phyloP scores from a whole-genome alignment of 192 early-diverging fungal species.

The Cladochytrium replicatum region DNA sequence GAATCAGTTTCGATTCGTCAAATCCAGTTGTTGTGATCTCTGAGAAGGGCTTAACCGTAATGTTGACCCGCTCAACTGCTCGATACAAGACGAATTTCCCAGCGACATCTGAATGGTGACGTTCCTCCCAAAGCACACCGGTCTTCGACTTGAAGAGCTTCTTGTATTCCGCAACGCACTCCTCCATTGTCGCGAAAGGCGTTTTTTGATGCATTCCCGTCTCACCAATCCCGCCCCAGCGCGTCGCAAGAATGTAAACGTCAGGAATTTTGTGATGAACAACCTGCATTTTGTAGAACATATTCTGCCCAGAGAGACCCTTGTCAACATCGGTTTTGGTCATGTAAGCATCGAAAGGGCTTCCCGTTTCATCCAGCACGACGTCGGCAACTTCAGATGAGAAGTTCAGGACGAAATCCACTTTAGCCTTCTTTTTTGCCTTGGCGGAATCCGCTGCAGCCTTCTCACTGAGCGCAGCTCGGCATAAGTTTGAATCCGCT shows the following conservation, averaged over 20 bases:
- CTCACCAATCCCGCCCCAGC: constrained; percentile 18
- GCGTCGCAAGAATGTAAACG: constrained; percentile 21
- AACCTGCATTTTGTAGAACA: constrained; percentile 52
- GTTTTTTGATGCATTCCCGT: constrained; percentile 20
- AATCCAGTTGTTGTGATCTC: too few relatives aligned
- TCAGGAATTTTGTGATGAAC: constrained; percentile 35
- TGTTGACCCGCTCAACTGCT: background rate
- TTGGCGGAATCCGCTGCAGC: background rate
- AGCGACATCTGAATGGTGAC: constrained; percentile 3
- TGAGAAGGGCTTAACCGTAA: constrained; percentile 10
- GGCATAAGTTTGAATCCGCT: too few relatives aligned
- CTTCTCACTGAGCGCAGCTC: too few relatives aligned
- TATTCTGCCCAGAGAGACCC: constrained; percentile 20
- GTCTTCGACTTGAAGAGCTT: constrained; percentile 30
- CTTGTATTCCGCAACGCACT: constrained; percentile 15
- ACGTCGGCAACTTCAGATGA: constrained; percentile 13
- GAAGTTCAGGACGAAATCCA: constrained; percentile 16
- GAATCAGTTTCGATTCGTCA: too few relatives aligned
- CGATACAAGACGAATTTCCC: constrained; percentile 16
- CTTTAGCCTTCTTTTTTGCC: constrained; percentile 8
- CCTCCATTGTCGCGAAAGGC: constrained; percentile 19
- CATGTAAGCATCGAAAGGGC: constrained; percentile 33
- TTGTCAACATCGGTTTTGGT: constrained; percentile 32
- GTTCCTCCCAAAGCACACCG: constrained; percentile 20
- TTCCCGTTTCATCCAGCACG: constrained; percentile 15